Evolutionary conservation across 192 early-diverging fungal species (phyloP), one percentile per base, ranked within the genome.

Genomic region (Tieghemiomyces parasiticus): DNA sequence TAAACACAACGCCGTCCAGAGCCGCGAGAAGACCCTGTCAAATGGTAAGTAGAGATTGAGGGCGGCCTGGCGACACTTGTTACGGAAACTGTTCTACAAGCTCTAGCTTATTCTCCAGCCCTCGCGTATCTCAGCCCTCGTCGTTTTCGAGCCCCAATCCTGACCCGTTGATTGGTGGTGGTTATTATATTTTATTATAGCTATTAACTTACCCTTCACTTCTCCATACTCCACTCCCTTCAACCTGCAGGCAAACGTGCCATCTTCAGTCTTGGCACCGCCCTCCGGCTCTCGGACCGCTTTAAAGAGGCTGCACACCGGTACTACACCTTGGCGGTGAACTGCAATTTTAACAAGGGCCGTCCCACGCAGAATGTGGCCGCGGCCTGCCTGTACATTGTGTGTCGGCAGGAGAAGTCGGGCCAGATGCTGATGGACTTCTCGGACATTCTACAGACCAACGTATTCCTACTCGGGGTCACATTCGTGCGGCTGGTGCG

Each of bases 401-500:
- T 87, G 30, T 92, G 88, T 62, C 78, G 94, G 31, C 75, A 65
- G n/a, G 85, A 95, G 63, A 88, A 86, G 62, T 86, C 78, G 6
- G 78, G 84, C 12, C 82, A 88, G 62, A 92, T 98, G 90, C 74
- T 98, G 46, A 98, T 98, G 46, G 95, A 98, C 61, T 96, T 98
- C 61, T 80, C 91, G 1, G 95, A 96, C 62, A 70, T 89, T 3
- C 65, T 95, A 46, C 79, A 83, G 59, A 72, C 74, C 12, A 93
- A 90, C 74, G 87, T 98, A 10, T 98, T 90, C 67, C 74, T 78
- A 61, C 74, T 98, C 24, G 95, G 95, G 35, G 68, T 82, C 0
- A 88, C 85, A 0, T 96, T 95, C 67, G 73, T 90, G 24, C 77
- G 81, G 52, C 74, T 98, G 9, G 78, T 85, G 12, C 74, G 78